A percentile compares a stretch with the other conserved stretches of the same genome.
phyloP scores from a whole-genome alignment of 495 filamentous ascomycete genomes.

The Trichocladium uniseriatum region DNA sequence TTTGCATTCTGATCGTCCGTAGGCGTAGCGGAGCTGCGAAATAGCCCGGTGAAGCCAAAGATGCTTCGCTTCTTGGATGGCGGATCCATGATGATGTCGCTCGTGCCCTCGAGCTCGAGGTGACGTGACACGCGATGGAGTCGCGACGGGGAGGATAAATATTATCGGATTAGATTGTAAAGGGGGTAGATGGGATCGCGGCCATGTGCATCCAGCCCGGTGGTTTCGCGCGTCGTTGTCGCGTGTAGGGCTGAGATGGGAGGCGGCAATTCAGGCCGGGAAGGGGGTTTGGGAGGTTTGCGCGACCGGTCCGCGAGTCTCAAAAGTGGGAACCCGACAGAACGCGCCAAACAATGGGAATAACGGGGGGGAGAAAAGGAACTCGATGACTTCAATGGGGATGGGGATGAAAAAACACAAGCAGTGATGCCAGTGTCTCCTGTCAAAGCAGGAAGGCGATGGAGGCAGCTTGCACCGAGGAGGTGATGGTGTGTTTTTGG shows the following conservation, averaged over 20 bases:
- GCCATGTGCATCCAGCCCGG: constrained; percentile 4
- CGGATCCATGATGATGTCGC: constrained; percentile 26
- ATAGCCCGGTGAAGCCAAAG: constrained; percentile 23
- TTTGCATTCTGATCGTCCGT: constrained; percentile 10
- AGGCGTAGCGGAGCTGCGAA: constrained; percentile 18
- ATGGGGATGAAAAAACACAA: not conserved
- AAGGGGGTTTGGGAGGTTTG: constrained; percentile 2
- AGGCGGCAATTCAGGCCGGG: constrained; percentile 2
- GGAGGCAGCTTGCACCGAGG: constrained; percentile 1
- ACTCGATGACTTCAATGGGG: constrained; percentile 6
- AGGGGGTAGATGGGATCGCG: not conserved
- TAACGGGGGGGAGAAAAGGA: not conserved
- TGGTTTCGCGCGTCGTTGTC: constrained; percentile 8
- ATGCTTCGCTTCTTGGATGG: constrained; percentile 24
- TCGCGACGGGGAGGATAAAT: not conserved
- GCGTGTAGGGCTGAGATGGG: constrained; percentile 4
- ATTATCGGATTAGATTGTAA: not conserved
- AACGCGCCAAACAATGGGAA: constrained; percentile 10
- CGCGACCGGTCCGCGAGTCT: constrained; percentile 6
- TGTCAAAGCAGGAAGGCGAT: constrained; percentile 10
- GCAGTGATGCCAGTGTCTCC: too few species aligned
- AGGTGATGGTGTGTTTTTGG: constrained; percentile 7
- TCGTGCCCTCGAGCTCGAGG: constrained; percentile 4
- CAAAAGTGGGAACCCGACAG: constrained; percentile 6
- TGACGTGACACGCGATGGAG: not conserved